Percentiles rank a stretch among this genome's conserved stretches.
These are phyloP conservation scores for Geotrichum aggregatum DNA, from an alignment of 1,139 yeast genomes.

Conservation along the genomic window DNA sequence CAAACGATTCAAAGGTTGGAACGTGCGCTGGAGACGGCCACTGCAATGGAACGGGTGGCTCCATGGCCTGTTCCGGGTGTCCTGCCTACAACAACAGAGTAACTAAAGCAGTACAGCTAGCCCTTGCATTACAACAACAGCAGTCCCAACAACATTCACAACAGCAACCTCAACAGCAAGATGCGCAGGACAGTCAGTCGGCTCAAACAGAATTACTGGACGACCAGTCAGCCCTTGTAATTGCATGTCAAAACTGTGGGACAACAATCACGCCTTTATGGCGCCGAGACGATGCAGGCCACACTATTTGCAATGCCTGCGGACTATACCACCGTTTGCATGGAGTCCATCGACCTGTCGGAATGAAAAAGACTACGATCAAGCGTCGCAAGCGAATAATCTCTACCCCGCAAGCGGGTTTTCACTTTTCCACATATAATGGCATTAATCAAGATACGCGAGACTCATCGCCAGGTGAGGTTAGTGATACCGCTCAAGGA, in stretches of 20 bases:
- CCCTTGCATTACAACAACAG: constrained; percentile 11
- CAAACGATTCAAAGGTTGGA: constrained; percentile 39
- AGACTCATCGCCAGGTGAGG: not conserved
- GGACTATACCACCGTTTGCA: constrained; percentile 76
- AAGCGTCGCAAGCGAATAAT: constrained; percentile 61
- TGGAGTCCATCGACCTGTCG: constrained; percentile 73
- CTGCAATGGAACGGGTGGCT: constrained; percentile 85
- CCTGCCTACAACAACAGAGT: constrained; percentile 76
- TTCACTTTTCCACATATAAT: constrained; percentile 15
- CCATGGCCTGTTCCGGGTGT: constrained; percentile 74
- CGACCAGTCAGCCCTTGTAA: constrained; percentile 44
- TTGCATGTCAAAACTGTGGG: constrained; percentile 77
- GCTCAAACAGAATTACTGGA: not conserved
- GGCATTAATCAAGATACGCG: constrained; percentile 1
- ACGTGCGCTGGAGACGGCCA: constrained; percentile 79
- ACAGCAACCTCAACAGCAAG: not conserved
- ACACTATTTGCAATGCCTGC: constrained; percentile 84
- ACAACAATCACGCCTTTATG: constrained; percentile 87
- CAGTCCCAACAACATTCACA: not conserved
- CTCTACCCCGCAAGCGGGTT: constrained; percentile 14
- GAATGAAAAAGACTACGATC: constrained; percentile 67
- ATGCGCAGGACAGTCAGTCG: not conserved
- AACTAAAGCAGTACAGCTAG: constrained; percentile 29
- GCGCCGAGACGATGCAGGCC: constrained; percentile 78
- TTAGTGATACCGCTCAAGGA: constrained; percentile 5